Evolutionary conservation across 2,329 filamentous ascomycete species (phyloP).

Genomic region (Arthrobotrys megalospora): DNA sequence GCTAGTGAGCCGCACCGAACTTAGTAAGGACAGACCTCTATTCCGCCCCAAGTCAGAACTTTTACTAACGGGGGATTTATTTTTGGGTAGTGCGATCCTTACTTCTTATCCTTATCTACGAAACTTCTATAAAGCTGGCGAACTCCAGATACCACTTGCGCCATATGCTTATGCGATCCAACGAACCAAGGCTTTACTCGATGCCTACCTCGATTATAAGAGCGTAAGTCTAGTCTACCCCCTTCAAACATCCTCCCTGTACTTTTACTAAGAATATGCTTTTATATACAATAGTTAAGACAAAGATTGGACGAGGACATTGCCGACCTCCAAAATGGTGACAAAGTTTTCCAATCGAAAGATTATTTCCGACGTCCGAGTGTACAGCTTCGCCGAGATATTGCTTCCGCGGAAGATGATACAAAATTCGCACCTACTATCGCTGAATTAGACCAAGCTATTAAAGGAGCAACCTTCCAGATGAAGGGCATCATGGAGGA

Average conservation of each 20-base stretch:
- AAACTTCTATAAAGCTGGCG: slow-evolving; percentile 61
- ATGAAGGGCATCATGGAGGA: slow-evolving; percentile 62
- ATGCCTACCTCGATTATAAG: slow-evolving; percentile 64
- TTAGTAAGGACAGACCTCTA: slow-evolving; percentile 46
- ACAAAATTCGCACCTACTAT: slow-evolving; percentile 36
- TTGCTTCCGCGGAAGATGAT: slow-evolving; percentile 42
- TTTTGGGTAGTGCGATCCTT: slow-evolving; percentile 62
- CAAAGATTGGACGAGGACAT: slow-evolving; percentile 44
- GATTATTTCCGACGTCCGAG: slow-evolving; percentile 37
- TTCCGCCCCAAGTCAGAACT: not conserved
- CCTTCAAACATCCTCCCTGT: not conserved
- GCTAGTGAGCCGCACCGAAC: slow-evolving; percentile 63
- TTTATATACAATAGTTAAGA: slow-evolving; percentile 23
- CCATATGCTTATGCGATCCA: slow-evolving; percentile 63
- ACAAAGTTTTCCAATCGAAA: slow-evolving; percentile 58
- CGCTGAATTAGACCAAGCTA: slow-evolving; percentile 41
- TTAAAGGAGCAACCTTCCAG: slow-evolving; percentile 44
- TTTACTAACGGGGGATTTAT: not conserved
- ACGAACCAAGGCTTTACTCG: slow-evolving; percentile 63
- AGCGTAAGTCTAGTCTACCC: slow-evolving; percentile 24
- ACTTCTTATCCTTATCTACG: slow-evolving; percentile 64
- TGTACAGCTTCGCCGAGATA: slow-evolving; percentile 24
- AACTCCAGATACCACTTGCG: slow-evolving; percentile 46
- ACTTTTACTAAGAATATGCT: not conserved
- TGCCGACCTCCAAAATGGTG: slow-evolving; percentile 52